Evolutionary conservation across 345 rosid genomes (phyloP).

Genomic region (Eucalyptus dawsonii): DNA sequence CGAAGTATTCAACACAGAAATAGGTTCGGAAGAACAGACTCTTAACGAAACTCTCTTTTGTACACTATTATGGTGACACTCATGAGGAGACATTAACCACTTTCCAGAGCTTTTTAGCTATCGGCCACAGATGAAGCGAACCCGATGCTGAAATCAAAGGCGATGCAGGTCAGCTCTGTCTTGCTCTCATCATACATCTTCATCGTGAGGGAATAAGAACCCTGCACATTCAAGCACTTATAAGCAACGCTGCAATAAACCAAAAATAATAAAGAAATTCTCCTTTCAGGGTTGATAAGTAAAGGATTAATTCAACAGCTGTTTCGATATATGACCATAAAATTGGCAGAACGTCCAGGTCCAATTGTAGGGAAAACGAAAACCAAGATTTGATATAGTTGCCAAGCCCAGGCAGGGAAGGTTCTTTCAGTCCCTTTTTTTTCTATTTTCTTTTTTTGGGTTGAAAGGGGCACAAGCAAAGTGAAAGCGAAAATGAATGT

Average conservation of each 20-base stretch:
- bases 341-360: not conserved
- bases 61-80: not conserved
- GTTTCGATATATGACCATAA: not conserved
- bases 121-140: constrained; percentile 49
- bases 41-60: not conserved
- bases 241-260: not conserved
- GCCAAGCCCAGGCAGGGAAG: not conserved
- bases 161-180: constrained; percentile 61
- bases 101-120: constrained; percentile 12
- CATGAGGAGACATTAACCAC: not conserved
- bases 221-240: constrained; percentile 26
- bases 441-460: no score
- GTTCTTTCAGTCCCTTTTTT: no score
- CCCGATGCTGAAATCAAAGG: constrained; percentile 62
- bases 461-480: not conserved
- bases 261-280: not conserved
- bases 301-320: not conserved
- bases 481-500: not conserved
- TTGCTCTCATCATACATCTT: constrained; percentile 51
- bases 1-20: not conserved
- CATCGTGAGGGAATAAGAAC: constrained; percentile 81
- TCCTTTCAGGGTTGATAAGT: not conserved
- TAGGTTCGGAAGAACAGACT: not conserved
- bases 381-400: not conserved
- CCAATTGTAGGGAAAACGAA: not conserved